These are phyloP conservation scores for Canna indica DNA, from an alignment of 176 grass and related monocot genomes.

Conservation along the genomic window DNA sequence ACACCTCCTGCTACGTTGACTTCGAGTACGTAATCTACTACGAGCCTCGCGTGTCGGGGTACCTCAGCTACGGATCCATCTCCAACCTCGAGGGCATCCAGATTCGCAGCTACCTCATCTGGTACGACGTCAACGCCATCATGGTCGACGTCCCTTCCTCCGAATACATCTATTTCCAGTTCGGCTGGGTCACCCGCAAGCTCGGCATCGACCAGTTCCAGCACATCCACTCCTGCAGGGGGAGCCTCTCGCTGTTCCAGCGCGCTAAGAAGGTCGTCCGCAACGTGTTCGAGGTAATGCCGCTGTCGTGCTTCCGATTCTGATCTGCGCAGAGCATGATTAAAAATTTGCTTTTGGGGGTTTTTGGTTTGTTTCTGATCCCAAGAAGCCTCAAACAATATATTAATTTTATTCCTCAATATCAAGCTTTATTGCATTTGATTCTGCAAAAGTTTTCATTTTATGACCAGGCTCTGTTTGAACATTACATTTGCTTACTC, in stretches of 20 bases:
- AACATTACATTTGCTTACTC: neutral
- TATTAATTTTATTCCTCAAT: too few species aligned
- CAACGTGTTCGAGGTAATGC: neutral
- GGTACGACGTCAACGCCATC: constrained; percentile 1
- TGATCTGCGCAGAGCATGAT: neutral
- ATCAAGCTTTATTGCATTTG: too few species aligned
- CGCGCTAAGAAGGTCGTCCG: constrained; percentile 34
- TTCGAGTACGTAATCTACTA: constrained; percentile 6
- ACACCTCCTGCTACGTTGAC: neutral
- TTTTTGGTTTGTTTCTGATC: neutral
- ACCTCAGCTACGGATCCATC: neutral
- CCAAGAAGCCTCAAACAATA: neutral
- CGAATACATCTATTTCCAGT: neutral
- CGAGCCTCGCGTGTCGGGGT: neutral
- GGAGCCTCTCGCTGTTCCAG: constrained; percentile 24
- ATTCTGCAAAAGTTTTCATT: too few species aligned
- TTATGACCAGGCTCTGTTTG: too few species aligned
- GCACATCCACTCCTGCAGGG: constrained; percentile 45
- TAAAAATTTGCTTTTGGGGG: neutral
- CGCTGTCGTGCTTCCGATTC: neutral
- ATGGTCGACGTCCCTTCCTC: neutral
- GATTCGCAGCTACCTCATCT: neutral
- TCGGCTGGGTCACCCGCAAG: constrained; percentile 54
- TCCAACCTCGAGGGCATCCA: neutral
- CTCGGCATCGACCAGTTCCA: constrained; percentile 49